These are phyloP conservation scores for Globisporangium spiculum DNA, from an alignment of 352 stramenopile species.

Conservation along the genomic window DNA sequence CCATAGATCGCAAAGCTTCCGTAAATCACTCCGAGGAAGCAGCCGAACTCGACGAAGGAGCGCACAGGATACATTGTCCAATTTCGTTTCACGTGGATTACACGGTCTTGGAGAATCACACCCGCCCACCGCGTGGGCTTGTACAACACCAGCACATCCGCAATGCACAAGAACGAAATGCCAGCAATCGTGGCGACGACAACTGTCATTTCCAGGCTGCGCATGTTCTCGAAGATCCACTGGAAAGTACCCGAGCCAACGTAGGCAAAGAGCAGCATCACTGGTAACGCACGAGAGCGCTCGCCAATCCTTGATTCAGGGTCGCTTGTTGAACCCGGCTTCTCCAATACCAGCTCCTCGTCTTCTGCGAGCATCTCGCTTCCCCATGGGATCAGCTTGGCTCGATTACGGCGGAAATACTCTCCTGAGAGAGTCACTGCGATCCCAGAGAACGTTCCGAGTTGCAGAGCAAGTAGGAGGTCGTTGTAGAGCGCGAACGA, in stretches of 20 bases:
- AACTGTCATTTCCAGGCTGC: conserved; percentile 79
- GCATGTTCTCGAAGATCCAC: conserved; percentile 88
- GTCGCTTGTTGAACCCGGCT: conserved; percentile 8
- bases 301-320: conserved; percentile 10
- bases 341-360: background rate
- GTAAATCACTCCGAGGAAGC: conserved; percentile 87
- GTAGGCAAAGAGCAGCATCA: conserved; percentile 83
- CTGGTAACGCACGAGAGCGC: conserved; percentile 32
- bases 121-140: conserved; percentile 65
- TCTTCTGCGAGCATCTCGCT: conserved; percentile 12
- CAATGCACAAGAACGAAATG: conserved; percentile 82
- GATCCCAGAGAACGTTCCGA: conserved; percentile 83
- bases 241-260: conserved; percentile 84
- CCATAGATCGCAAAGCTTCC: conserved; percentile 83
- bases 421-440: conserved; percentile 75
- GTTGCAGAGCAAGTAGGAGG: conserved; percentile 68
- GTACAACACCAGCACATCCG: conserved; percentile 59
- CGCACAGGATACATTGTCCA: conserved; percentile 75
- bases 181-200: conserved; percentile 72
- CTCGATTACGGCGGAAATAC: conserved; percentile 65
- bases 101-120: conserved; percentile 82
- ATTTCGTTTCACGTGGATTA: conserved; percentile 68
- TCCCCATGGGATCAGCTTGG: conserved; percentile 52
- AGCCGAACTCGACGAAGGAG: conserved; percentile 82
- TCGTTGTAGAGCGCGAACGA: conserved; percentile 85